These are phyloP conservation scores for Dactylonectria macrodidyma DNA, from an alignment of 2,329 filamentous ascomycete species.

Conservation along the genomic window DNA sequence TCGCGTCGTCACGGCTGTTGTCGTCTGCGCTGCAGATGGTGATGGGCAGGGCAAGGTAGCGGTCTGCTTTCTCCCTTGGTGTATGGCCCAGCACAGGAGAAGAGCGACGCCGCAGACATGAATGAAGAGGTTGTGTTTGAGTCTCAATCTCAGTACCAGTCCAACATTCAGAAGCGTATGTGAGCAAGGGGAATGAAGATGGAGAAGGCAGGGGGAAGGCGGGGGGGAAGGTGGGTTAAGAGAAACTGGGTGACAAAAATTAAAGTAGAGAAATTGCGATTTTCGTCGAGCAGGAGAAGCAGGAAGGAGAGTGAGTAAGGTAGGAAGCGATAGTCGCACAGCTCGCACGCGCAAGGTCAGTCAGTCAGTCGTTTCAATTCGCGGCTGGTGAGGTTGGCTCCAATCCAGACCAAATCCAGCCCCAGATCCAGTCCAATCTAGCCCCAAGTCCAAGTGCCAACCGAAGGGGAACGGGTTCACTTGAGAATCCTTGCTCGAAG, in stretches of 20 bases:
- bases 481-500: not conserved
- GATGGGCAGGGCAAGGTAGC: not conserved
- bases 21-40: conserved; percentile 5
- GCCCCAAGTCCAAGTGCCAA: not conserved
- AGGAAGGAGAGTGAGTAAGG: too few relatives aligned
- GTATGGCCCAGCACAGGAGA: not conserved
- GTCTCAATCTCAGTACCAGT: not conserved
- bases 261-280: not conserved
- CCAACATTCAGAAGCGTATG: not conserved
- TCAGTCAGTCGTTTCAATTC: not conserved
- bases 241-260: not conserved
- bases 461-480: not conserved
- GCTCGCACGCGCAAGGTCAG: not conserved
- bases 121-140: not conserved
- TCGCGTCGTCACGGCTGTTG: not conserved
- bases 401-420: not conserved
- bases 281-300: not conserved
- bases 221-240: not conserved
- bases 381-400: not conserved
- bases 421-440: too few relatives aligned
- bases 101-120: not conserved
- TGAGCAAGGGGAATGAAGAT: not conserved
- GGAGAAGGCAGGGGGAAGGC: not conserved
- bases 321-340: too few relatives aligned
- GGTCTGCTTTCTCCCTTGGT: conserved; percentile 1